Evolutionary conservation across 2,329 filamentous ascomycete species (phyloP).

Genomic region (Thermothelomyces thermophilus): DNA sequence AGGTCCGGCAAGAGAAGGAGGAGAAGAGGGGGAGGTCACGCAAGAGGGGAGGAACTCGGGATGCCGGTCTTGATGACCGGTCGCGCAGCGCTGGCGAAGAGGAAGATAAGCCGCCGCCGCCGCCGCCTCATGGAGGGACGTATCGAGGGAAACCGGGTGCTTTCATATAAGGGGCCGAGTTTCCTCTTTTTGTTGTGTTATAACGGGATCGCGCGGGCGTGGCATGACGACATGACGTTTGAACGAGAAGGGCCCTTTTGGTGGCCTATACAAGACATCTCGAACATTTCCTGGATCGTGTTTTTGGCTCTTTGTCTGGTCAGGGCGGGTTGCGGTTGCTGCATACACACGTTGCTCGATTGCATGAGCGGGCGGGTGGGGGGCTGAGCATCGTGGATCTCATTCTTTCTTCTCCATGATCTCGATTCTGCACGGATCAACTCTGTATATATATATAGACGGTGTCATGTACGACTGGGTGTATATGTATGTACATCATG

Average conservation of each 20-base stretch:
- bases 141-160: background rate
- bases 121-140: conserved; percentile 5
- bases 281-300: background rate
- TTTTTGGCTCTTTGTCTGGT: background rate
- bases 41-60: too few relatives aligned
- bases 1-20: conserved; percentile 3
- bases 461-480: background rate
- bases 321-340: background rate
- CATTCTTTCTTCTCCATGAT: too few relatives aligned
- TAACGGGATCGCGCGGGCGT: background rate
- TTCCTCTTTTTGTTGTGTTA: background rate
- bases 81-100: background rate
- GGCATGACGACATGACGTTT: conserved; percentile 5
- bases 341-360: background rate
- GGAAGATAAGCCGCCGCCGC: background rate
- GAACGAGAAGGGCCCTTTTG: too few relatives aligned
- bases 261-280: background rate
- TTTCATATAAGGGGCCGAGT: background rate
- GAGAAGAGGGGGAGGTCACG: background rate
- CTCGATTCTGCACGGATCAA: background rate
- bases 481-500: background rate
- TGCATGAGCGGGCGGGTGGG: background rate
- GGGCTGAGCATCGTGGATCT: background rate
- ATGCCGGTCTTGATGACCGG: too few relatives aligned
- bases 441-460: background rate